These are phyloP conservation scores for Stramenopiles sp. DNA, from an alignment of 352 stramenopile genomes.

Conservation along the genomic window DNA sequence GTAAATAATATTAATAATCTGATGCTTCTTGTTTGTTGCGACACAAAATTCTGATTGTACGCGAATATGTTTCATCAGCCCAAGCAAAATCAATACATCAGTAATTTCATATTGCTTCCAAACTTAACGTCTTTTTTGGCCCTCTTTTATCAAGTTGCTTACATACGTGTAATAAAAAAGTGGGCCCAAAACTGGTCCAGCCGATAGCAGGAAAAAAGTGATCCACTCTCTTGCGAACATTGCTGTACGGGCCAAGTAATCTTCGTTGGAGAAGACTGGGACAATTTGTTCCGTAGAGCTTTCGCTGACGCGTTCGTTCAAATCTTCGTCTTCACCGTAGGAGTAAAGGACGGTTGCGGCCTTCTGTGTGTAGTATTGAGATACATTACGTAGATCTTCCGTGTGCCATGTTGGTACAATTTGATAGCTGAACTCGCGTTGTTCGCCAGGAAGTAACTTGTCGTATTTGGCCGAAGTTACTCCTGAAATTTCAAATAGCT, in stretches of 20 bases:
- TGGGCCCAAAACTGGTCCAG: background rate
- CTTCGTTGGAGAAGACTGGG: background rate
- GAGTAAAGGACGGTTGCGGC: background rate
- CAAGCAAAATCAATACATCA: too few relatives aligned
- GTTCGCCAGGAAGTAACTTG: background rate
- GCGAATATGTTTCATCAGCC: too few relatives aligned
- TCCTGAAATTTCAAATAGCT: background rate
- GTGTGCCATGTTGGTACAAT: background rate
- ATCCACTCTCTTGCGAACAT: background rate
- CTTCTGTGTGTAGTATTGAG: background rate
- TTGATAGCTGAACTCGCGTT: background rate
- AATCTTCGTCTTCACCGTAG: background rate
- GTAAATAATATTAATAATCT: too few relatives aligned
- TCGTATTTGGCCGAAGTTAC: background rate
- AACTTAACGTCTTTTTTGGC: background rate
- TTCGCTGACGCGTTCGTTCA: background rate
- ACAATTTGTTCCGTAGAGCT: background rate
- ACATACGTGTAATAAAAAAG: background rate
- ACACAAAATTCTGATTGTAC: too few relatives aligned
- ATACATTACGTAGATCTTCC: conserved; percentile 1
- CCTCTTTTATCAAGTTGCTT: background rate
- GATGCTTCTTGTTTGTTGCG: too few relatives aligned
- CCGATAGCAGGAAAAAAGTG: background rate
- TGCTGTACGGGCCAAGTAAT: background rate
- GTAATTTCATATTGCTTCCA: too few relatives aligned